Conservation (phyloP, 2,329 filamentous ascomycete genomes). For the Fusarium drepaniforme region DNA sequence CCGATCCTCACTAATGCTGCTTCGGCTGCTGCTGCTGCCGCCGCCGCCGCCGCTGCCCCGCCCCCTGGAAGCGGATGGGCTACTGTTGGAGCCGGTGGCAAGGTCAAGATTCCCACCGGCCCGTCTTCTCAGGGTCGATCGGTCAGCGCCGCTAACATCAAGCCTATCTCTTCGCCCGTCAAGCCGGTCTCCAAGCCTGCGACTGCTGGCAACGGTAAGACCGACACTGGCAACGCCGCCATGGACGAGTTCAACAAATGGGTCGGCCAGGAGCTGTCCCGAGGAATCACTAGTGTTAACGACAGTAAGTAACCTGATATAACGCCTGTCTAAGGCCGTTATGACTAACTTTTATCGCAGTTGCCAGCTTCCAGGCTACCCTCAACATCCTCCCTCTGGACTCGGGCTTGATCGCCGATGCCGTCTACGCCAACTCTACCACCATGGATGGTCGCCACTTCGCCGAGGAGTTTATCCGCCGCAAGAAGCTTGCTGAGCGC, state of each 20-base stretch:
- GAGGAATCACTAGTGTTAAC: conserved; percentile 71
- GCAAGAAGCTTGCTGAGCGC: conserved; percentile 93
- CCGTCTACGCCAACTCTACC: conserved; percentile 86
- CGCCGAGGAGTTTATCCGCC: conserved; percentile 92
- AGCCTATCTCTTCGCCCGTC: conserved; percentile 57
- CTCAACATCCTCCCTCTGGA: conserved; percentile 83
- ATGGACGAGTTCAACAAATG: conserved; percentile 96
- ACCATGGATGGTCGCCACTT: conserved; percentile 95
- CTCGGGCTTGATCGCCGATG: conserved; percentile 85
- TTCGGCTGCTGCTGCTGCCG: conserved; percentile 53
- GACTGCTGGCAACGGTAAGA: conserved; percentile 57
- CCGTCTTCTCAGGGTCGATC: conserved; percentile 64
- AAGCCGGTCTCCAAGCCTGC: conserved; percentile 66
- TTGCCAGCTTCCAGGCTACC: conserved; percentile 83
- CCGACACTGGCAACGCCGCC: conserved; percentile 61
- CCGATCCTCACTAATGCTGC: conserved; percentile 54
- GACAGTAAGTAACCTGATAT: conserved; percentile 60
- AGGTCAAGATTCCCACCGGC: conserved; percentile 81
- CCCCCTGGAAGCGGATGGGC: conserved; percentile 79
- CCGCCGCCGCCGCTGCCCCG: conserved; percentile 54
- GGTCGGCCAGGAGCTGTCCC: conserved; percentile 82
- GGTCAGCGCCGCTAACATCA: conserved; percentile 56
- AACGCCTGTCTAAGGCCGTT: background rate
- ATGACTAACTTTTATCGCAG: conserved; percentile 60
- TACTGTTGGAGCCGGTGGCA: conserved; percentile 93